phyloP scores from a whole-genome alignment of 768 basidiomycete species.

The Panus rudis region DNA sequence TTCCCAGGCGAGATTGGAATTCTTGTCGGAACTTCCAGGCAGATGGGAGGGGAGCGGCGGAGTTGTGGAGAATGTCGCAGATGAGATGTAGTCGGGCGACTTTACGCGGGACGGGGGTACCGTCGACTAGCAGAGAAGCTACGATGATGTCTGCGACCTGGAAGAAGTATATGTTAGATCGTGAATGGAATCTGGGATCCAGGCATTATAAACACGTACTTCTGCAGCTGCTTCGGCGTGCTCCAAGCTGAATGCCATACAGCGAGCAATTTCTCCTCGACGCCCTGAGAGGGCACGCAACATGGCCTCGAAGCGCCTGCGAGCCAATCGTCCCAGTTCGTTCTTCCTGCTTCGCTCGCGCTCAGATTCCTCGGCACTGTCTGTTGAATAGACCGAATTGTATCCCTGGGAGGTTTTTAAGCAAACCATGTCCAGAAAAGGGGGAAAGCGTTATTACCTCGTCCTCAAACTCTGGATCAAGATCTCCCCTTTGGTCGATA shows the following conservation, averaged over 20 bases:
- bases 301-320: slow-evolving; percentile 85
- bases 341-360: slow-evolving; percentile 75
- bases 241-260: slow-evolving; percentile 96
- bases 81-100: slow-evolving; percentile 92
- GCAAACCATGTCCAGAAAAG: background rate
- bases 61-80: slow-evolving; percentile 97
- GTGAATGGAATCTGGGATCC: background rate
- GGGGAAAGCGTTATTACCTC: slow-evolving; percentile 44
- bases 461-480: slow-evolving; percentile 74
- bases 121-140: slow-evolving; percentile 78
- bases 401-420: slow-evolving; percentile 52
- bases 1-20: slow-evolving; percentile 85
- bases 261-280: slow-evolving; percentile 85
- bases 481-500: slow-evolving; percentile 44
- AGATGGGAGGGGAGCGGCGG: slow-evolving; percentile 86
- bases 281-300: slow-evolving; percentile 80
- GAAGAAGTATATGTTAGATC: slow-evolving; percentile 3
- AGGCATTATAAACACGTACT: slow-evolving; percentile 34
- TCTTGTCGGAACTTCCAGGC: slow-evolving; percentile 98
- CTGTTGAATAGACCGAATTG: slow-evolving; percentile 84
- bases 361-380: slow-evolving; percentile 92
- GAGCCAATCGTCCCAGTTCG: slow-evolving; percentile 69
- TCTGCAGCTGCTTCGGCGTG: slow-evolving; percentile 95
- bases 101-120: slow-evolving; percentile 97
- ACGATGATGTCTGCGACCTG: slow-evolving; percentile 90